Base-by-base conservation (phyloP, 2,329 filamentous ascomycete genomes). In the Trichophyton benhamiae region DNA sequence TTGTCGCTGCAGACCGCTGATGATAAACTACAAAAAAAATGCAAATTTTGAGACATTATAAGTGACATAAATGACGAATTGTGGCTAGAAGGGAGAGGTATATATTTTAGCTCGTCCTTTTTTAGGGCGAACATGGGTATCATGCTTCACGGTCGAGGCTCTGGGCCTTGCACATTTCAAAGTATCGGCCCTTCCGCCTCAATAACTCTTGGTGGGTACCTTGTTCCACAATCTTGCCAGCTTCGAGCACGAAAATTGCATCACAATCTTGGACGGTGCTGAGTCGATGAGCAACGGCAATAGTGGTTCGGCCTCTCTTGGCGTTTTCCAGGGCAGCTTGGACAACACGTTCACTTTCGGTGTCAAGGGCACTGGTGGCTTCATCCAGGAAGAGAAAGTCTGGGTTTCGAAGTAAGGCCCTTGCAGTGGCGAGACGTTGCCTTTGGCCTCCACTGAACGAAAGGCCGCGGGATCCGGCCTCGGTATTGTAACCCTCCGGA, bases 221-320 rank as follows among this genome's bases (percentile, higher is more conserved):
- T 25, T 65, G 67, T 63, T 77, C 76, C 20, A 70, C 70, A 25
- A 77, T 69, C 58, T 62, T 69, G 2, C 76, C 76, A 3, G 71
- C 68, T 20, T 72, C 71, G 61, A 78, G 68, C 27, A 77, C 76
- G 13, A 95, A 87, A 65, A 96, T 96, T 91, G 91, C 72, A 95
- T 86, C 0, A 90, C 90, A 67, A 71, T 90, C 85, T 72, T 83
- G 87, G 75, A 96, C 91, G 7, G 91, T 95, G 0, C 87, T 91
- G 3, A 96, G 80, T 66, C 90, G 84, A 76, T 96, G 91, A 33
- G 91, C 91, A 70, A 96, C 95, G 2, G 88, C 87, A 67, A 95
- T 92, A 1, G 89, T 95, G 0, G 90, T 95, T 57, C 90, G 82
- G 11, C 89, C 89, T 63, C 85, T 80, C 1, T 88, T 80, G n/a